Evolutionary conservation across 306 rosid genomes (phyloP), one percentile per base, ranked within the genome.

Genomic region (Prunus mira): DNA sequence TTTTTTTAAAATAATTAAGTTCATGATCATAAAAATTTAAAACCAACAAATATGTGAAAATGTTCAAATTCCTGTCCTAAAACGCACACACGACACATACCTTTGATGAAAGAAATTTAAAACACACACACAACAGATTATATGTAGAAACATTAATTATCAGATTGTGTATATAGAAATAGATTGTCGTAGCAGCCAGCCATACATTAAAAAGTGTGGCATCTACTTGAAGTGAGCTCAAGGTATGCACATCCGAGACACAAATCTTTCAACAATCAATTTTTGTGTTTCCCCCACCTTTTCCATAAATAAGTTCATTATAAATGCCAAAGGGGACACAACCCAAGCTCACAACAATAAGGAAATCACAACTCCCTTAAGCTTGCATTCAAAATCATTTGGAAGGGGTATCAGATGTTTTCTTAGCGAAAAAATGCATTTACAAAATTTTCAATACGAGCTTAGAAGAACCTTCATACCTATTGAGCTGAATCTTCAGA

Each of bases 401-500:
- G 65, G 65, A 25, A 5, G 18, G 17, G 65, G 24, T 60, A 6
- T 10, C 6, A 14, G 0, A 60, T 25, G 28, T 12, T 60, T 13
- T 60, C 7, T 6, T 60, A 14, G 19, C 18, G 13, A 60, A 38
- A 38, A 60, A 60, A 60, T 60, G 8, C 43, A 15, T 15, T 18
- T 28, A 49, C 49, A 12, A 14, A 47, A 70, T 12, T 41, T 6
- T 58, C n/a, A 28, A 45, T 43, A 58, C 18, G 10, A 19, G 43
- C 45, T 13, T 25, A 56, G 67, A 5, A 73, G 11, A 14, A 34
- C 15, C 7, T 46, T 18, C 69, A 73, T 74, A 75, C 91, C 86
- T 91, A 93, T 51, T 85, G 94, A 69, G 89, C 81, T 65, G 93
- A 60, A 86, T 93, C 98, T 77, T 83, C 91, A 72, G 89, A 34